These are phyloP conservation scores for Amauroascus verrucosus DNA, from an alignment of 2,329 filamentous ascomycete species.

Conservation along the genomic window DNA sequence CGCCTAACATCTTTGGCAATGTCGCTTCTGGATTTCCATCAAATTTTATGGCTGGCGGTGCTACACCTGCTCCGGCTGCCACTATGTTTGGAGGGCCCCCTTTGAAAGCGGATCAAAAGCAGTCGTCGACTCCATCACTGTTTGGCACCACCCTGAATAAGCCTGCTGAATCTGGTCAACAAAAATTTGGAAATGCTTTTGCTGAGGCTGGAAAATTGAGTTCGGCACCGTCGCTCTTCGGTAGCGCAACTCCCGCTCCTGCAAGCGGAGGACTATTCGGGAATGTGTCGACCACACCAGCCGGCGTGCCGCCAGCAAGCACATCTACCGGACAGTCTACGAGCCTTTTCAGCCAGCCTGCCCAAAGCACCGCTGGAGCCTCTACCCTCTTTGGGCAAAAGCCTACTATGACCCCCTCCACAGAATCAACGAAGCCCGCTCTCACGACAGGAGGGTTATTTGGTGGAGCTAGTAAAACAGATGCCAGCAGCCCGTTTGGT, in stretches of 20 bases:
- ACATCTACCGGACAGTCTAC: conserved; percentile 23
- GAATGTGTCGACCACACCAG: conserved; percentile 41
- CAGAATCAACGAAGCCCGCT: conserved; percentile 25
- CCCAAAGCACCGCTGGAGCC: neutral
- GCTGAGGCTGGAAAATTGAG: conserved; percentile 21
- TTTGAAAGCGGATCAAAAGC: conserved; percentile 3
- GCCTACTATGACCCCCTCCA: conserved; percentile 17
- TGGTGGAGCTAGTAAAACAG: conserved; percentile 1
- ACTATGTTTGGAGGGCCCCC: conserved; percentile 11
- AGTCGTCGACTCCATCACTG: conserved; percentile 20
- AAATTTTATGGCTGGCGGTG: conserved; percentile 12
- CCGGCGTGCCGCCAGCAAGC: conserved; percentile 36
- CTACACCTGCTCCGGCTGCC: conserved; percentile 7
- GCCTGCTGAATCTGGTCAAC: conserved; percentile 26
- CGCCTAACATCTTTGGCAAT: conserved; percentile 15
- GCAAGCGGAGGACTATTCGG: conserved; percentile 30
- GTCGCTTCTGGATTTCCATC: conserved; percentile 8
- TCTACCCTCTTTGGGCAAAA: conserved; percentile 1
- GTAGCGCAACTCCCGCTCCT: conserved; percentile 30
- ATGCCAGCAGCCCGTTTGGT: neutral
- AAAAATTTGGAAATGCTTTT: conserved; percentile 27
- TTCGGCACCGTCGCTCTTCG: conserved; percentile 24
- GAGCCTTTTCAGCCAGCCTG: conserved; percentile 14
- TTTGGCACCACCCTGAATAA: conserved; percentile 34
- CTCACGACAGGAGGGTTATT: conserved; percentile 23